phyloP scores from a whole-genome alignment of 352 stramenopile genomes.

The Pythium graminicola region DNA sequence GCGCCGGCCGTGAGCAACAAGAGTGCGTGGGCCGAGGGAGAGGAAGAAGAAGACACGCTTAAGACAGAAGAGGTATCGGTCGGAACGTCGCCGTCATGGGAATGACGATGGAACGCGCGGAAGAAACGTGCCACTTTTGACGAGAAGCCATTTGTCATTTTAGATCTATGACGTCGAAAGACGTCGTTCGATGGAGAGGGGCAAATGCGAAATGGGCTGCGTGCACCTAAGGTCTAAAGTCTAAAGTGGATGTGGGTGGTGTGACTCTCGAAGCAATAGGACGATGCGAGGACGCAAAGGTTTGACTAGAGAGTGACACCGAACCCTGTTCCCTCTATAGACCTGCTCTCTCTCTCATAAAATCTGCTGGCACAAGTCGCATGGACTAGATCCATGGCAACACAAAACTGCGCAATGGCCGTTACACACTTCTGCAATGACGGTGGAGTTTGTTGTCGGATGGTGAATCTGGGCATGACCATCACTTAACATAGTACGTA shows the following conservation, averaged over 20 bases:
- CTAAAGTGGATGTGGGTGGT: neutral
- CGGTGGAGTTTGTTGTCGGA: neutral
- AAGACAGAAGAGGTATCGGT: neutral
- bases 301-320: too few species aligned
- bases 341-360: too few species aligned
- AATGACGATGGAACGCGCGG: conserved; percentile 10
- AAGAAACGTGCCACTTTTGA: conserved; percentile 18
- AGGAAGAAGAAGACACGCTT: neutral
- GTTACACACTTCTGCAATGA: conserved; percentile 5
- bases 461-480: neutral
- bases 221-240: neutral
- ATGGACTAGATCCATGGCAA: conserved; percentile 3
- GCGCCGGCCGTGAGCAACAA: neutral
- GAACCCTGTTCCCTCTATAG: too few species aligned
- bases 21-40: neutral
- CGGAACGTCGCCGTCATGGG: conserved; percentile 3
- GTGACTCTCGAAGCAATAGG: conserved; percentile 2
- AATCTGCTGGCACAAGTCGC: conserved; percentile 12
- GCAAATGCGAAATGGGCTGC: neutral
- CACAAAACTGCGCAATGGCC: neutral
- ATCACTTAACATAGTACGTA: neutral
- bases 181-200: neutral
- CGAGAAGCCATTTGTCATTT: conserved; percentile 18
- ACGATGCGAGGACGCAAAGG: too few species aligned
- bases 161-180: neutral